Conservation (phyloP, 2,329 filamentous ascomycete genomes). For the Ciborinia camelliae region DNA sequence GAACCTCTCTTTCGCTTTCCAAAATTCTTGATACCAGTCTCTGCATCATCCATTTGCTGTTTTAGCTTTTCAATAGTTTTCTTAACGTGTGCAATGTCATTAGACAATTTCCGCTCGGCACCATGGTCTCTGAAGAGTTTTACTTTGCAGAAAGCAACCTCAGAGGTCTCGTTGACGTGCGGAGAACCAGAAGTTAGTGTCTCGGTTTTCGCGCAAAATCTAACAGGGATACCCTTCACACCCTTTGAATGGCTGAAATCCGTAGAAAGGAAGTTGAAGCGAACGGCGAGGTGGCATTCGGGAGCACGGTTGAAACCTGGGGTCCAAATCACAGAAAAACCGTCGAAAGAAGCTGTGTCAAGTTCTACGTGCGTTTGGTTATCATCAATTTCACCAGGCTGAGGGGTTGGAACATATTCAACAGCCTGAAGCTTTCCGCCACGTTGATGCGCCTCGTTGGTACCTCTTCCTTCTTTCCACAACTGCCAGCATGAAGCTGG, state of each 20-base stretch:
- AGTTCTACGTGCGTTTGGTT: conserved; percentile 67
- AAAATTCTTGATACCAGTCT: conserved; percentile 64
- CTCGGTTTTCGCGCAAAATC: conserved; percentile 88
- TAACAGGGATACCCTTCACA: conserved; percentile 93
- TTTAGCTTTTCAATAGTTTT: conserved; percentile 96
- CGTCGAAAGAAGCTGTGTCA: conserved; percentile 81
- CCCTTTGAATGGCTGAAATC: conserved; percentile 99
- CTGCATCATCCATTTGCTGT: conserved; percentile 81
- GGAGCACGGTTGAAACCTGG: conserved; percentile 63
- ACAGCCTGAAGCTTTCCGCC: conserved; percentile 92
- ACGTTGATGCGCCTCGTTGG: conserved; percentile 89
- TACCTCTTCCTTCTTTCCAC: conserved; percentile 96
- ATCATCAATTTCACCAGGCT: conserved; percentile 58
- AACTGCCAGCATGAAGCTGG: conserved; percentile 83
- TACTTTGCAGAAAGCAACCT: conserved; percentile 93
- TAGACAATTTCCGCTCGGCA: conserved; percentile 89
- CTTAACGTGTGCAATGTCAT: conserved; percentile 91
- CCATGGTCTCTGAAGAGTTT: conserved; percentile 96
- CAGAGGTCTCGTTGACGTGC: conserved; percentile 50
- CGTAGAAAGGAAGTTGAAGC: conserved; percentile 97
- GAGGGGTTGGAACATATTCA: conserved; percentile 75
- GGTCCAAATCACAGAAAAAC: conserved; percentile 88
- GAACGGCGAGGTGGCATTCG: conserved; percentile 83
- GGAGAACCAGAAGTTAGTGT: conserved; percentile 53
- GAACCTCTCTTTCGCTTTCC: conserved; percentile 60